Base-by-base conservation (phyloP, 495 filamentous ascomycete species). In the Podospora conica region DNA sequence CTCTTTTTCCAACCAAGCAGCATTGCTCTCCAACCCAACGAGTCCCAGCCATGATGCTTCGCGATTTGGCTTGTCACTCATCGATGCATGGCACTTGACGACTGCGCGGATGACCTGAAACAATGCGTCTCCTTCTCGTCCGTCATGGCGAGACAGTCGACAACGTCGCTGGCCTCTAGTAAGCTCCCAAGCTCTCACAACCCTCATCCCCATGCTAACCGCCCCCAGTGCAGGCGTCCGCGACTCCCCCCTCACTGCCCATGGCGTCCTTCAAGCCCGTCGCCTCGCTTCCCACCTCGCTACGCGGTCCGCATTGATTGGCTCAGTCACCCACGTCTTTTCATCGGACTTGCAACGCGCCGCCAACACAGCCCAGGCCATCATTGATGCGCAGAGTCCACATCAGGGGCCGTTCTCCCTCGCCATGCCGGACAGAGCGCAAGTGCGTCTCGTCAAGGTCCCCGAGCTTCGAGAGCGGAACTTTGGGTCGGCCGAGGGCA, bases 111-210 rank as follows among this genome's bases (percentile, higher is more conserved):
- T 11, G 53, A n/a, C 23, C 29, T 27, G 55, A 53, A 22, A 64
- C 22, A 25, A 89, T 95, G 90, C 86, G 81, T 73, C 76, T 96
- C 56, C 84, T 91, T 72, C 84, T 96, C 58, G 87, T 95, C 66
- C 85, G 92, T 60, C 92, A 96, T 79, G 93, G 88, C 65, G 93
- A 96, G 76, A 93, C 92, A 4, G 88, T 93, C 55, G 88, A 95
- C 76, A 96, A 96, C 78, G 87, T 95, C 62, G 88, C 87, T 33
- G 83, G 86, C 60, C 71, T 87, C 63, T 92, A 89, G 91, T 94
- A 82, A 67, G 87, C 21, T 33, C 20, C 31, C 20, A 27, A 21
- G 20, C 55, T 10, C 5, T 54, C 64, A 64, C 48, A 24, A 55
- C 59, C 29, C 53, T 27, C 55, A 31, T 20, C 11, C 9, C 27